Evolutionary conservation across 352 stramenopile species (phyloP), one percentile per base, ranked within the genome.

Genomic region (Plasmopara muralis): DNA sequence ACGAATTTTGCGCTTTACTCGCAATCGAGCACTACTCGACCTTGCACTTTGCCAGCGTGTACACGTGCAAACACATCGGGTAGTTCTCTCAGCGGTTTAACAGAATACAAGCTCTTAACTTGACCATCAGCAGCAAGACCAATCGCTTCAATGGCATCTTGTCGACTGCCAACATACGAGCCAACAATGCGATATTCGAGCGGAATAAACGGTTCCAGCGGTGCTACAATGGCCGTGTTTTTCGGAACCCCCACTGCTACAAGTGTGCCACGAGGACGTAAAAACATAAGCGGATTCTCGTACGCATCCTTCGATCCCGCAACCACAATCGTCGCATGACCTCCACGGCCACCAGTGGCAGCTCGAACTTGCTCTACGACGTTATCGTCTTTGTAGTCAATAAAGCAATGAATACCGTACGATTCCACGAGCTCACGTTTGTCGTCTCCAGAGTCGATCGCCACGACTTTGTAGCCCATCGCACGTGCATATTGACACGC

Each of bases 281-380:
- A 48, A 39, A 89, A 77, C 20, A 63, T 52, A 20, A 89, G 47
- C 9, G 83, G 68, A 13, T 78, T 55, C 6, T 72, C 66, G 55
- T 91, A 75, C n/a, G 74, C 62, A 16, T 61, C 61, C 16, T 77
- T 71, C 8, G 68, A 55, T 6, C 84, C 72, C 9, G 85, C 87
- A 39, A 93, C 77, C 2, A 96, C 52, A 34, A 96, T 70, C 5
- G 79, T 57, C 44, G 86, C 75, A 40, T 94, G 72, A n/a, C 50
- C 72, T 30, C 84, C 62, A 13, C 72, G 69, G 13, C 75, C 75
- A 9, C 50, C 68, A 0, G 75, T 83, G 6, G 57, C 50, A 31
- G 53, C 62, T 35, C 66, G 74, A 15, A 83, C 70, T 46, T 77
- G 60, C 28, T 71, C 56, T 29, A 70, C 57, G 10, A 75, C 62